A percentile compares a stretch with the other conserved stretches of the same genome.
These are phyloP conservation scores for Talaromyces sp. DNA, from an alignment of 2,329 filamentous ascomycete species.

Conservation along the genomic window DNA sequence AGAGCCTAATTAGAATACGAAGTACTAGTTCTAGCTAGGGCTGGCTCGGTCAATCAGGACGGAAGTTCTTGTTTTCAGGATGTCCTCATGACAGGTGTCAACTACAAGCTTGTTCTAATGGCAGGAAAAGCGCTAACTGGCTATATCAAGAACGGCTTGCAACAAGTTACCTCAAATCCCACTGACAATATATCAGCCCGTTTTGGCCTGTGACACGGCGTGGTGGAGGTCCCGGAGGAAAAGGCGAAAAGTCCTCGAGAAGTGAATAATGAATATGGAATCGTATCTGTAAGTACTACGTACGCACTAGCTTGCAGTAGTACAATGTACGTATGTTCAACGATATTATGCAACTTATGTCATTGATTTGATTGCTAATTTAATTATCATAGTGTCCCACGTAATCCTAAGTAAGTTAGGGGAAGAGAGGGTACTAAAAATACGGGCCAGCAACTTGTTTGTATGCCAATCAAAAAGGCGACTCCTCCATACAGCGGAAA, in stretches of 20 bases:
- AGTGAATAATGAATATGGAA: background rate
- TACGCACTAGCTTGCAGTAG: background rate
- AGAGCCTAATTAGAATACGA: background rate
- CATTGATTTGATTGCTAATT: background rate
- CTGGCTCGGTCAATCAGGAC: background rate
- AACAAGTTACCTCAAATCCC: background rate
- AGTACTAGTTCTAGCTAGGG: slow-evolving; percentile 5
- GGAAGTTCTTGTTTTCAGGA: background rate
- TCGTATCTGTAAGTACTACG: background rate
- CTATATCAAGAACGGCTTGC: background rate
- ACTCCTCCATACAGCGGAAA: background rate
- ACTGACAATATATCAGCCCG: background rate
- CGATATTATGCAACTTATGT: background rate
- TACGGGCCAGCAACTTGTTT: background rate
- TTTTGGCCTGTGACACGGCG: background rate
- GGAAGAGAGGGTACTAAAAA: background rate
- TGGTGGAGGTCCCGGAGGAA: background rate
- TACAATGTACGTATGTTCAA: background rate
- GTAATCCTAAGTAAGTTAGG: background rate
- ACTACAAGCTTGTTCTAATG: too few species aligned
- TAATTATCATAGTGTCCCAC: background rate
- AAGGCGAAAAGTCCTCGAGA: background rate
- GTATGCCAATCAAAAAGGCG: background rate
- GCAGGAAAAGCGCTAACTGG: background rate
- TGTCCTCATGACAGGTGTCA: background rate